phyloP scores from a whole-genome alignment of 2,329 filamentous ascomycete species.

The Nectriaceae sp. region DNA sequence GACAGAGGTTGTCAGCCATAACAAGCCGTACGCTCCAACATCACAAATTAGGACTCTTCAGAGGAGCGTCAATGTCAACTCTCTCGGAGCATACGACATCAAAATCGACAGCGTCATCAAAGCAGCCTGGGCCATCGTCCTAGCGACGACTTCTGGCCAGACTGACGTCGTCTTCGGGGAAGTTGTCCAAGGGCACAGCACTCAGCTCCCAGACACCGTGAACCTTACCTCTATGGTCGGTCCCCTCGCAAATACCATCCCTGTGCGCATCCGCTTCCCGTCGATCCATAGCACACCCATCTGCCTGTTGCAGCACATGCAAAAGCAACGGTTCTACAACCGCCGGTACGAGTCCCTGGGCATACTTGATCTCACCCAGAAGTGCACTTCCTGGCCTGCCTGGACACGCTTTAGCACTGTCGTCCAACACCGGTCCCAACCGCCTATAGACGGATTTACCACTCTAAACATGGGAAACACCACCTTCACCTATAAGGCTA shows the following conservation, averaged over 20 bases:
- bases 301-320: constrained; percentile 50
- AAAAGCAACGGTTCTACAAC: constrained; percentile 49
- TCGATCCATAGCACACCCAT: constrained; percentile 46
- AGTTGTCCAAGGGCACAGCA: constrained; percentile 49
- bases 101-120: constrained; percentile 56
- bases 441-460: constrained; percentile 36
- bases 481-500: constrained; percentile 45
- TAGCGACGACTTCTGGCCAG: constrained; percentile 50
- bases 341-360: constrained; percentile 54
- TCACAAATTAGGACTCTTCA: constrained; percentile 41
- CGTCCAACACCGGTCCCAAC: constrained; percentile 48
- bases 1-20: constrained; percentile 47
- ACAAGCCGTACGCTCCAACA: constrained; percentile 42
- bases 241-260: constrained; percentile 48
- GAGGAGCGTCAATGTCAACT: constrained; percentile 42
- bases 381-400: constrained; percentile 55
- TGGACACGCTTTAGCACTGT: constrained; percentile 57
- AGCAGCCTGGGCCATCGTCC: constrained; percentile 58
- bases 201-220: constrained; percentile 47
- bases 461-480: constrained; percentile 48
- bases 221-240: constrained; percentile 57
- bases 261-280: constrained; percentile 50
- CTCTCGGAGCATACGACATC: constrained; percentile 46
- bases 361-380: constrained; percentile 51
- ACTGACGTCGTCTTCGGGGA: constrained; percentile 60